Evolutionary conservation across 176 grass and related monocot species (phyloP).

Genomic region (Juncus effusus): DNA sequence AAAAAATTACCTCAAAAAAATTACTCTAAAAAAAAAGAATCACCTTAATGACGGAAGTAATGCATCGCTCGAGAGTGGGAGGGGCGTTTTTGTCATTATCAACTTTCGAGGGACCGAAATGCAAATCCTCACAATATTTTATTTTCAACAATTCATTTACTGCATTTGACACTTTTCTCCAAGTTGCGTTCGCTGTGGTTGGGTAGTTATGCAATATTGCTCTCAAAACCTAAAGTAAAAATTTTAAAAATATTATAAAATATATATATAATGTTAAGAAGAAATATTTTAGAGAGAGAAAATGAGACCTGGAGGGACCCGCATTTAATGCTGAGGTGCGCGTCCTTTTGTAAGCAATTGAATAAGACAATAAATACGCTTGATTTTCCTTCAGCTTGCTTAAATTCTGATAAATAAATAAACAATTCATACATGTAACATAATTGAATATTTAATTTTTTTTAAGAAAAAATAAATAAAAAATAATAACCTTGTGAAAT

Average conservation of each 20-base stretch:
- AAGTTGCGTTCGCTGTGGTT: constrained; percentile 51
- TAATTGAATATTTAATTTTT: background rate
- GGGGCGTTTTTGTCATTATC: constrained; percentile 37
- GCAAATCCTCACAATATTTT: constrained; percentile 36
- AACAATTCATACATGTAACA: constrained; percentile 10
- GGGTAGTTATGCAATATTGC: constrained; percentile 80
- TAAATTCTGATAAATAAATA: constrained; percentile 40
- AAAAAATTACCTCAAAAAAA: background rate
- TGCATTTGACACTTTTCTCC: constrained; percentile 48
- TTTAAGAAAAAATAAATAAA: constrained; percentile 5
- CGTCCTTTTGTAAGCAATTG: constrained; percentile 49
- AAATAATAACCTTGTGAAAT: constrained; percentile 44
- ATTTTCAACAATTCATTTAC: constrained; percentile 56
- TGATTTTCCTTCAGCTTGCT: constrained; percentile 38
- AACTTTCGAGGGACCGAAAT: constrained; percentile 50
- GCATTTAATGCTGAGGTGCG: constrained; percentile 55
- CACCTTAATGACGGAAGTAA: constrained; percentile 80
- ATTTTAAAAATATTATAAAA: background rate
- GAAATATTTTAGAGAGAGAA: background rate
- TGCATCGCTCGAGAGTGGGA: constrained; percentile 61
- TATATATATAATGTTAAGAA: constrained; percentile 10
- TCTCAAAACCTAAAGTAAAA: constrained; percentile 48
- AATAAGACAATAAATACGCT: constrained; percentile 56
- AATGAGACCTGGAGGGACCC: constrained; percentile 70
- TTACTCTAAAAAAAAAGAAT: constrained; percentile 6